Conservation (phyloP, 139 green algal species). For the Chlorella sp. region DNA sequence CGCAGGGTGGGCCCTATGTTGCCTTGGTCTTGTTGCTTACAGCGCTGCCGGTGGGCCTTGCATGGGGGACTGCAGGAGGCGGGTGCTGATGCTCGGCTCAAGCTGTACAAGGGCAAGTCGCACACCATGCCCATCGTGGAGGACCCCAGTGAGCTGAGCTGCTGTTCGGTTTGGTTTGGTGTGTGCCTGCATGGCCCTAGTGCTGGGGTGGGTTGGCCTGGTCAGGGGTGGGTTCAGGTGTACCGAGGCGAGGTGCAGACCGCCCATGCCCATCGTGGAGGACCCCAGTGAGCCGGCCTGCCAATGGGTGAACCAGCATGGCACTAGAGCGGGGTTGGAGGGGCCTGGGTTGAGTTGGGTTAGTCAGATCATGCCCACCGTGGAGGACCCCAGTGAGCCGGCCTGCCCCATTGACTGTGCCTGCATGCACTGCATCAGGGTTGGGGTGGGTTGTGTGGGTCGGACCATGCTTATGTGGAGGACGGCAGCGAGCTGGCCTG, state of each 20-base stretch:
- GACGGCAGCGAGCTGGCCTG: too few relatives aligned
- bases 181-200: neutral
- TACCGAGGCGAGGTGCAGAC: too few relatives aligned
- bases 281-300: slow-evolving; percentile 48
- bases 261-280: slow-evolving; percentile 66
- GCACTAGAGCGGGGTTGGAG: too few relatives aligned
- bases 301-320: neutral
- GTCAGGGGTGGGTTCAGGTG: too few relatives aligned
- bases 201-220: too few relatives aligned
- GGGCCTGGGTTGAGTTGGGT: too few relatives aligned
- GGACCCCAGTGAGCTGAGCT: slow-evolving; percentile 50
- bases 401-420: neutral
- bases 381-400: slow-evolving; percentile 64
- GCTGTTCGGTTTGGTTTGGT: too few relatives aligned
- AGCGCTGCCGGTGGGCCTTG: neutral
- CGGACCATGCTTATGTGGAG: too few relatives aligned
- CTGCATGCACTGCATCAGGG: neutral
- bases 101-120: slow-evolving; percentile 61
- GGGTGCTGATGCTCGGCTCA: slow-evolving; percentile 36
- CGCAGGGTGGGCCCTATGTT: too few relatives aligned
- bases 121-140: slow-evolving; percentile 71
- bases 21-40: too few relatives aligned
- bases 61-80: neutral
- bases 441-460: too few relatives aligned
- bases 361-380: slow-evolving; percentile 59